Percentiles rank a stretch among this genome's conserved stretches.
These are phyloP conservation scores for Coemansia aciculifera DNA, from an alignment of 192 early-diverging fungal species.

Conservation along the genomic window DNA sequence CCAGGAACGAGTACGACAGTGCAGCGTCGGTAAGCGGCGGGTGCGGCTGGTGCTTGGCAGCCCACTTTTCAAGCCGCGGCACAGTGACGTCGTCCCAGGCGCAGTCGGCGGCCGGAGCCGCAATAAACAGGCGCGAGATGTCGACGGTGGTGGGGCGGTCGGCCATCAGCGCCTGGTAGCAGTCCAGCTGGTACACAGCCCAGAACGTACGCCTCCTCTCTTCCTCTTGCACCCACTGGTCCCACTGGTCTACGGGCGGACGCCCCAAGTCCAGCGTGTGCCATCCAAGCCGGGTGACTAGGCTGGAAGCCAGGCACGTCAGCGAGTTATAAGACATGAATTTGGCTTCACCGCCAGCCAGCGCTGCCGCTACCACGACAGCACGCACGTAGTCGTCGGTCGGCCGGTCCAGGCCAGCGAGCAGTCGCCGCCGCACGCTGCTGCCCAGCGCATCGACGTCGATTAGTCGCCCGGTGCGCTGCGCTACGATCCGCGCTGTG, in stretches of 20 bases:
- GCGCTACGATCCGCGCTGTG: slow-evolving; percentile 32
- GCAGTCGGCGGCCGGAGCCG: slow-evolving; percentile 35
- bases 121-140: slow-evolving; percentile 33
- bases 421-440: slow-evolving; percentile 34
- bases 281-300: slow-evolving; percentile 50
- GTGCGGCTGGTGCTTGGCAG: slow-evolving; percentile 30
- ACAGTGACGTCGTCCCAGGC: slow-evolving; percentile 51
- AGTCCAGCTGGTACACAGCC: slow-evolving; percentile 51
- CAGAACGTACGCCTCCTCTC: slow-evolving; percentile 52
- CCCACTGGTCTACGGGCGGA: slow-evolving; percentile 23
- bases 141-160: slow-evolving; percentile 49
- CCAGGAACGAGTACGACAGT: slow-evolving; percentile 44
- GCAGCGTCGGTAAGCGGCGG: slow-evolving; percentile 19
- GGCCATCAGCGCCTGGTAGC: slow-evolving; percentile 48
- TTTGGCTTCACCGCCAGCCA: slow-evolving; percentile 35
- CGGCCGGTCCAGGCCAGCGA: slow-evolving; percentile 39
- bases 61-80: slow-evolving; percentile 44
- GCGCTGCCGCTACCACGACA: slow-evolving; percentile 39
- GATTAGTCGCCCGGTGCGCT: slow-evolving; percentile 27
- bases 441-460: slow-evolving; percentile 30
- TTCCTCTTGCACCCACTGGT: slow-evolving; percentile 39
- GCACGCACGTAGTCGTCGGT: slow-evolving; percentile 50
- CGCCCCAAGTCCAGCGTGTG: slow-evolving; percentile 47
- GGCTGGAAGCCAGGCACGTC: slow-evolving; percentile 41
- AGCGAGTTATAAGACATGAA: slow-evolving; percentile 52